These are phyloP conservation scores for Yarrowia bubula DNA, from an alignment of 805 yeast species.

Conservation along the genomic window DNA sequence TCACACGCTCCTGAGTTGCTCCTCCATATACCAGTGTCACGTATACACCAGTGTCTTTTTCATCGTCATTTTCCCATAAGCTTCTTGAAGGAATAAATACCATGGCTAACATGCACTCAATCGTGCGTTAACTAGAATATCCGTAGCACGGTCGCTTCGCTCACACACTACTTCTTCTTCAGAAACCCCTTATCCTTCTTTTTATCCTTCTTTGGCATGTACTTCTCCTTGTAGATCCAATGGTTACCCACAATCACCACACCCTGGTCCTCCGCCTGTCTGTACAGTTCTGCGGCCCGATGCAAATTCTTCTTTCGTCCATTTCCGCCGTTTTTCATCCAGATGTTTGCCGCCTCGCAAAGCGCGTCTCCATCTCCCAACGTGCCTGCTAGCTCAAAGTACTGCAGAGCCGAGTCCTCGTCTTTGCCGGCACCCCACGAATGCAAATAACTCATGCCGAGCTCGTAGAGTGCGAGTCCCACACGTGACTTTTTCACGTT, in stretches of 20 bases:
- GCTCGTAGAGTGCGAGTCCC: slow-evolving; percentile 52
- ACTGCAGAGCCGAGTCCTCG: slow-evolving; percentile 55
- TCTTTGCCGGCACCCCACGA: slow-evolving; percentile 59
- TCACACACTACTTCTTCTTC: slow-evolving; percentile 27
- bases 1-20: too few species aligned
- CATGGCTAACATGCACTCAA: neutral
- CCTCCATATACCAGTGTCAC: too few species aligned
- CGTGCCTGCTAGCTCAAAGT: slow-evolving; percentile 62
- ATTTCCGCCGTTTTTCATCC: slow-evolving; percentile 54
- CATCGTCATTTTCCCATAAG: too few species aligned
- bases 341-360: slow-evolving; percentile 66
- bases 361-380: slow-evolving; percentile 68
- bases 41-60: too few species aligned
- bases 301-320: slow-evolving; percentile 55
- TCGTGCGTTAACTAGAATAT: too few species aligned
- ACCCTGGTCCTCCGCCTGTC: slow-evolving; percentile 63
- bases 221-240: slow-evolving; percentile 75
- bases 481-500: slow-evolving; percentile 34
- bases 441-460: slow-evolving; percentile 55
- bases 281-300: slow-evolving; percentile 68
- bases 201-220: slow-evolving; percentile 39
- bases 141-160: too few species aligned
- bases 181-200: slow-evolving; percentile 28
- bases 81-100: too few species aligned
- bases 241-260: slow-evolving; percentile 61